These are phyloP conservation scores for Neonothopanus nambi DNA, from an alignment of 1,284 basidiomycete genomes.

Conservation along the genomic window DNA sequence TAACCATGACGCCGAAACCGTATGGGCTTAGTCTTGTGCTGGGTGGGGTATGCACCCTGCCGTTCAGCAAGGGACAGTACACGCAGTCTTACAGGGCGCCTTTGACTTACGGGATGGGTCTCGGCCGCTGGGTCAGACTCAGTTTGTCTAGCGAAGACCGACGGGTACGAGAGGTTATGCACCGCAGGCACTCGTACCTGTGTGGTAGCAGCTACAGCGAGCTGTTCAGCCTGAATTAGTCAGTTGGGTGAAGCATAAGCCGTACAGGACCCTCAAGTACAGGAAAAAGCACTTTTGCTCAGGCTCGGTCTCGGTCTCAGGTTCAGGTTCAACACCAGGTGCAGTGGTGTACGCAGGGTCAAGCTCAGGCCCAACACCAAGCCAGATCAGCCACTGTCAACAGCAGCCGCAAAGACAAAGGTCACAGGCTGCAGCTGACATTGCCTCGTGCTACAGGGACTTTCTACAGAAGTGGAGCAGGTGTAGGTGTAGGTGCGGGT, in stretches of 20 bases:
- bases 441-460: background rate
- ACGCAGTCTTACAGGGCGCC: background rate
- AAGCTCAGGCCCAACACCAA: conserved; percentile 21
- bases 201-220: conserved; percentile 16
- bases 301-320: conserved; percentile 19
- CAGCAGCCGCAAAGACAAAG: background rate
- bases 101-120: background rate
- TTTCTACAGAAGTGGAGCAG: background rate
- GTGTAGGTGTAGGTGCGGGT: too few species aligned
- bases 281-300: conserved; percentile 19
- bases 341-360: too few species aligned
- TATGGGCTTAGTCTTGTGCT: too few species aligned
- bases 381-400: conserved; percentile 1
- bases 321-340: conserved; percentile 24
- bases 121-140: conserved; percentile 23
- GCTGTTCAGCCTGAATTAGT: conserved; percentile 9
- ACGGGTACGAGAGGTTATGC: conserved; percentile 3
- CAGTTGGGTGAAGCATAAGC: conserved; percentile 11
- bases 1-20: background rate
- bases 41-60: conserved; percentile 20
- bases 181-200: conserved; percentile 9
- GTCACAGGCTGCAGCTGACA: too few species aligned
- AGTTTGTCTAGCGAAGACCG: conserved; percentile 15
- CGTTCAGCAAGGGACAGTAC: conserved; percentile 8
- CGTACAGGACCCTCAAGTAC: conserved; percentile 19